phyloP scores from a whole-genome alignment of 2,329 filamentous ascomycete species.

The Sclerotinia nivalis region DNA sequence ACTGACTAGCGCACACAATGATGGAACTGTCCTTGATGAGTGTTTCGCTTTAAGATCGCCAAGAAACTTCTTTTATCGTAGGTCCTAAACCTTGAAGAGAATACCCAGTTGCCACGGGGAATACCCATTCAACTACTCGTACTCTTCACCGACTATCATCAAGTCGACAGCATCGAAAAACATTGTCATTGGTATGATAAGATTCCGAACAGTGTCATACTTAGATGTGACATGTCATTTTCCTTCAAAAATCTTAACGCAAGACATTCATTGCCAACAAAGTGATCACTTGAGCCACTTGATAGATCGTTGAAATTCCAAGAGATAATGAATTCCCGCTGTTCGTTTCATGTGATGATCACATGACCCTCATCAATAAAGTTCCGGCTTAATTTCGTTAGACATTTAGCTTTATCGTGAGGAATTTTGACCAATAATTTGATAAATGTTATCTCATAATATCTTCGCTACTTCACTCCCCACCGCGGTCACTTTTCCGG shows the following conservation, averaged over 20 bases:
- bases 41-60: not conserved
- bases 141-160: not conserved
- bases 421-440: constrained; percentile 2
- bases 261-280: not conserved
- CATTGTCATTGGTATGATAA: not conserved
- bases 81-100: not conserved
- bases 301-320: not conserved
- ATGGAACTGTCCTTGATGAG: not conserved
- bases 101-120: not conserved
- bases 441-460: constrained; percentile 5
- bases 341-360: not conserved
- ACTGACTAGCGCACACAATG: no score
- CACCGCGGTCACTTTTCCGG: constrained; percentile 29
- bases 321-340: not conserved
- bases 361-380: no score
- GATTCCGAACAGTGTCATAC: not conserved
- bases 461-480: constrained; percentile 12
- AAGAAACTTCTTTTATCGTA: not conserved
- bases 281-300: not conserved
- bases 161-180: not conserved
- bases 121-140: not conserved
- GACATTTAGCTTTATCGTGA: not conserved
- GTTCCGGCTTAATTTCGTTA: not conserved
- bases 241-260: not conserved
- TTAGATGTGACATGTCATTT: not conserved